These are phyloP conservation scores for Vigna hirtella DNA, from an alignment of 306 rosid species.

Conservation along the genomic window DNA sequence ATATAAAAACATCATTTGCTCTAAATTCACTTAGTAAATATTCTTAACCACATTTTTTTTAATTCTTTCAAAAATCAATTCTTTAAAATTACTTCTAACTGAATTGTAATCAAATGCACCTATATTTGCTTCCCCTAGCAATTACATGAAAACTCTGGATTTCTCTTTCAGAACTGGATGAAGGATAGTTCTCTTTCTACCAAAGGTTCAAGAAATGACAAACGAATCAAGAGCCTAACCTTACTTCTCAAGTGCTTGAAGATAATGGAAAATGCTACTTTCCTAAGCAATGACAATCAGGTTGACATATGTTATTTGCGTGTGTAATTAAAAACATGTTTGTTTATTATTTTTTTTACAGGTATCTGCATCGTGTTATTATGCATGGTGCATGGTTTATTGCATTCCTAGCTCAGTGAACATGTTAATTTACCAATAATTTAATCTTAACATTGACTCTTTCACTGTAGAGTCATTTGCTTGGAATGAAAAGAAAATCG, in stretches of 20 bases:
- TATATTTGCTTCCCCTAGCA: conserved; percentile 26
- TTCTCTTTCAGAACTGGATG: conserved; percentile 65
- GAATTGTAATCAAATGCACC: not conserved
- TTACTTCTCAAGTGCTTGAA: conserved; percentile 90
- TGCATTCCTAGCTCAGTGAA: conserved; percentile 34
- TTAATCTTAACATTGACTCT: conserved; percentile 37
- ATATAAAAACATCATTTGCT: not conserved
- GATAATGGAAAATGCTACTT: conserved; percentile 98
- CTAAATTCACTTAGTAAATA: not conserved
- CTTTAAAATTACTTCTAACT: not conserved
- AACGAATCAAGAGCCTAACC: conserved; percentile 60
- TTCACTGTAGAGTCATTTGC: conserved; percentile 80
- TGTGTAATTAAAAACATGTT: conserved; percentile 9
- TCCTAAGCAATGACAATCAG: conserved; percentile 92
- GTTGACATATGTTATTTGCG: conserved; percentile 47
- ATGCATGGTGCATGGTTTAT: conserved; percentile 7
- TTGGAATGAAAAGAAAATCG: conserved; percentile 73
- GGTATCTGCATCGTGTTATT: conserved; percentile 11
- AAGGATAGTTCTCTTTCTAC: conserved; percentile 49
- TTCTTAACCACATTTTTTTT: not conserved
- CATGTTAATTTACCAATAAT: conserved; percentile 40
- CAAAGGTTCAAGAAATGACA: conserved; percentile 54
- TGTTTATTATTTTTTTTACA: not conserved
- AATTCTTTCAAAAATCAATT: not conserved
- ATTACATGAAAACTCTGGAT: conserved; percentile 32